These are phyloP conservation scores for Trametes sanguinea DNA, from an alignment of 768 basidiomycete species.

Conservation along the genomic window DNA sequence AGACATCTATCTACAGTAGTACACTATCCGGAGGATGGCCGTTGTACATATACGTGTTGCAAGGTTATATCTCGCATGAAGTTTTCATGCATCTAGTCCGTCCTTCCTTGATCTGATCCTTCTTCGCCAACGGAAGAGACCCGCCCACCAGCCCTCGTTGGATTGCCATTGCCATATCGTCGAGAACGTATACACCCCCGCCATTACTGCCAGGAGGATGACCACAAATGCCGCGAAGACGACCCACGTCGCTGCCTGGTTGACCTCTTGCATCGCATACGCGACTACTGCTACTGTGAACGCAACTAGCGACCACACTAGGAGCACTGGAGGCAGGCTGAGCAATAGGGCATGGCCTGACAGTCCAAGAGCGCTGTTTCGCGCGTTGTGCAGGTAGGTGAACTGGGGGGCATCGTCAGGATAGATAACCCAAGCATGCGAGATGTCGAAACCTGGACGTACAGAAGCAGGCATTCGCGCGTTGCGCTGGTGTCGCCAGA, in stretches of 20 bases:
- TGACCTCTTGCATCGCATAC: conserved; percentile 42
- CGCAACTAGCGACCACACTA: conserved; percentile 54
- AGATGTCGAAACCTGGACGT: background rate
- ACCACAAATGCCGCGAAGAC: conserved; percentile 44
- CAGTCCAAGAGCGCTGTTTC: conserved; percentile 45
- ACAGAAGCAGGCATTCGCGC: conserved; percentile 44
- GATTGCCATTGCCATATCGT: conserved; percentile 47
- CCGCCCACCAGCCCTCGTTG: conserved; percentile 4
- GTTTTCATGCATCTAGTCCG: background rate
- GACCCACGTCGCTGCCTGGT: conserved; percentile 40
- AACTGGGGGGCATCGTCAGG: conserved; percentile 36
- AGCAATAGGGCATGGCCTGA: conserved; percentile 53
- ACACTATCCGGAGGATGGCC: background rate
- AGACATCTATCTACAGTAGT: background rate
- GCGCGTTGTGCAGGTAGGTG: conserved; percentile 55
- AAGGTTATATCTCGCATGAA: no score
- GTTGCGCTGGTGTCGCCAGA: conserved; percentile 57
- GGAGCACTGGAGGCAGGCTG: conserved; percentile 53
- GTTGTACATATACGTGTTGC: background rate
- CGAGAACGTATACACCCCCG: conserved; percentile 50
- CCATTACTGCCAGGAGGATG: conserved; percentile 39
- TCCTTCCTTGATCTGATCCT: background rate
- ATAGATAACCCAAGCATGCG: background rate
- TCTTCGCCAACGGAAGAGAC: background rate
- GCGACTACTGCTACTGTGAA: conserved; percentile 50